These are phyloP conservation scores for Apiotrichum akiyoshidainum DNA, from an alignment of 1,284 basidiomycete genomes.

Conservation along the genomic window DNA sequence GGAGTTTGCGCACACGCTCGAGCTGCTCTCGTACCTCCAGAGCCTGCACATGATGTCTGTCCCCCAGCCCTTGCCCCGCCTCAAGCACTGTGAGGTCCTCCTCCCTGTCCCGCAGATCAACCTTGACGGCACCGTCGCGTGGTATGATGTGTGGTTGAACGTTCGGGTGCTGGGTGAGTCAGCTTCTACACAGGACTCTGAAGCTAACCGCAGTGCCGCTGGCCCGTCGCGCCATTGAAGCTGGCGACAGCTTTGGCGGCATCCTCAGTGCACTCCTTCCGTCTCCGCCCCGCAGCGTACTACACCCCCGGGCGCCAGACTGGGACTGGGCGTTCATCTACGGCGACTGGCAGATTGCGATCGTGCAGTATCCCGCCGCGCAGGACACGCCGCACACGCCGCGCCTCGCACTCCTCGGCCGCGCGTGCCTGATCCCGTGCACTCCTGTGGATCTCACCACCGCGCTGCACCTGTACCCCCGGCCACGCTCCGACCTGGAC, in stretches of 20 bases:
- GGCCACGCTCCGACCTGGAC: no score
- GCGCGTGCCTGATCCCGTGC: background rate
- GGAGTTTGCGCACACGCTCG: background rate
- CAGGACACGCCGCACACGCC: no score
- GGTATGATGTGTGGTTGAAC: slow-evolving; percentile 2
- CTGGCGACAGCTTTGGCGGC: background rate
- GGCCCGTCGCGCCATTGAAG: background rate
- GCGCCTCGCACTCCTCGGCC: no score
- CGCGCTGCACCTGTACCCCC: no score
- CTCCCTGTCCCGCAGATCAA: slow-evolving; percentile 6
- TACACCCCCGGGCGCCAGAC: background rate
- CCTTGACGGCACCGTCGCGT: slow-evolving; percentile 2
- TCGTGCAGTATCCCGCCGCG: background rate
- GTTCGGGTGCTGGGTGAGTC: slow-evolving; percentile 1
- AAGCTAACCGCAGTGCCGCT: background rate
- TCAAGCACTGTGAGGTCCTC: background rate
- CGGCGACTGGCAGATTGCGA: slow-evolving; percentile 1
- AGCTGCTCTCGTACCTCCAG: background rate
- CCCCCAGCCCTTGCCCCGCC: background rate
- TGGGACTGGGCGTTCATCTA: slow-evolving; percentile 5
- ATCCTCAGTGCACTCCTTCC: background rate
- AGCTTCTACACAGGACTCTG: background rate
- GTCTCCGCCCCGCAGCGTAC: background rate
- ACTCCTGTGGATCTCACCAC: no score
- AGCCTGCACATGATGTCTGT: background rate